Conservation (phyloP, 202 grass and related monocot genomes). For the Dendrocalamus latiflorus region DNA sequence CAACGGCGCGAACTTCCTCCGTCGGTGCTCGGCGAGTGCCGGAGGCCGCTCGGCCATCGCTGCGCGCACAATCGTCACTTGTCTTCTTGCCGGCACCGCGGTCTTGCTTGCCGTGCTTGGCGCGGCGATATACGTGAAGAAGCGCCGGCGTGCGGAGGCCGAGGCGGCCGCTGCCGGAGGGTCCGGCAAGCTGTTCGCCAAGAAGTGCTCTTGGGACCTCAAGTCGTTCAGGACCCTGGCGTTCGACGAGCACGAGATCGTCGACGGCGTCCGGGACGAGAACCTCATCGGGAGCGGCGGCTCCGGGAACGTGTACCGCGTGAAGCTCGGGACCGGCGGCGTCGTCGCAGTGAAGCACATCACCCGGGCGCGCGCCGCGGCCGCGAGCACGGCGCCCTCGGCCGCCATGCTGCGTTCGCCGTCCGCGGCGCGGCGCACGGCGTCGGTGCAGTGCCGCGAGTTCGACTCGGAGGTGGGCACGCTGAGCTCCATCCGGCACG, state of each 20-base stretch:
- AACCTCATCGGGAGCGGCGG: conserved; percentile 85
- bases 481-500: conserved; percentile 69
- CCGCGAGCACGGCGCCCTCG: background rate
- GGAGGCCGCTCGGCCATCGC: background rate
- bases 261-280: conserved; percentile 55
- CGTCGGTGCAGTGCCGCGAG: conserved; percentile 52
- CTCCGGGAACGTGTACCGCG: conserved; percentile 89
- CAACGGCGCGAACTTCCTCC: conserved; percentile 33
- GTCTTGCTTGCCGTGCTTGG: conserved; percentile 50
- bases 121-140: conserved; percentile 41
- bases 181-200: conserved; percentile 33
- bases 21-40: conserved; percentile 21
- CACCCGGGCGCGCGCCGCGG: background rate
- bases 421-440: conserved; percentile 6
- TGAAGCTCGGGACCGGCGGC: conserved; percentile 44
- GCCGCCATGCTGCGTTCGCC: conserved; percentile 26
- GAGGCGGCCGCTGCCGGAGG: background rate
- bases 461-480: conserved; percentile 89
- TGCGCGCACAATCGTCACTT: conserved; percentile 43
- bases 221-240: conserved; percentile 67
- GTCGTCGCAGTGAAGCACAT: conserved; percentile 87
- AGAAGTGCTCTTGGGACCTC: conserved; percentile 62
- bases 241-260: conserved; percentile 80
- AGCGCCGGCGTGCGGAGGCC: conserved; percentile 20
- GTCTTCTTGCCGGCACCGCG: conserved; percentile 36